These are phyloP conservation scores for Sapria himalayana DNA, from an alignment of 345 rosid species.

Conservation along the genomic window DNA sequence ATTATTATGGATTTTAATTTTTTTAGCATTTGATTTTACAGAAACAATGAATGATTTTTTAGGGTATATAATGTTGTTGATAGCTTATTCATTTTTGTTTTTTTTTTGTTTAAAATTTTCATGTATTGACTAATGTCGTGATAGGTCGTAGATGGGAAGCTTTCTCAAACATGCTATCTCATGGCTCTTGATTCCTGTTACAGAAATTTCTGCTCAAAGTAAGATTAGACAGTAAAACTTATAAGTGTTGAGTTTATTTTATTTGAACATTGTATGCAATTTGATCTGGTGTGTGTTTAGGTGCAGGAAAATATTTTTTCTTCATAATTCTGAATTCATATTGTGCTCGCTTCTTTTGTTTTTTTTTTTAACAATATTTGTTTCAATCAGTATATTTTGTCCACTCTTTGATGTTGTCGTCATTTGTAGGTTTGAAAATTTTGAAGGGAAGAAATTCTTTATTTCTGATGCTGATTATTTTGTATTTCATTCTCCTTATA, in stretches of 20 bases:
- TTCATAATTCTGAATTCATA: not conserved
- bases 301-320: too few species aligned
- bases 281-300: too few species aligned
- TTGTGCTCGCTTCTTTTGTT: too few species aligned
- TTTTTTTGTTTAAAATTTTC: not conserved
- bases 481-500: conserved; percentile 96
- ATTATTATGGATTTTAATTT: too few species aligned
- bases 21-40: too few species aligned
- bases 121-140: conserved; percentile 6
- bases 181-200: conserved; percentile 95
- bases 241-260: too few species aligned
- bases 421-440: conserved; percentile 54
- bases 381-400: too few species aligned
- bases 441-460: conserved; percentile 67
- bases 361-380: too few species aligned
- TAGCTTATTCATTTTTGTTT: not conserved
- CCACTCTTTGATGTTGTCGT: conserved; percentile 6
- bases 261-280: not conserved
- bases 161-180: conserved; percentile 96
- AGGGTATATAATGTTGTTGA: not conserved
- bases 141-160: conserved; percentile 99
- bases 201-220: conserved; percentile 68
- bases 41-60: too few species aligned
- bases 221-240: too few species aligned
- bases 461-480: conserved; percentile 55